Conservation (phyloP, 176 grass and related monocot genomes). For the Zoysia pacifica region DNA sequence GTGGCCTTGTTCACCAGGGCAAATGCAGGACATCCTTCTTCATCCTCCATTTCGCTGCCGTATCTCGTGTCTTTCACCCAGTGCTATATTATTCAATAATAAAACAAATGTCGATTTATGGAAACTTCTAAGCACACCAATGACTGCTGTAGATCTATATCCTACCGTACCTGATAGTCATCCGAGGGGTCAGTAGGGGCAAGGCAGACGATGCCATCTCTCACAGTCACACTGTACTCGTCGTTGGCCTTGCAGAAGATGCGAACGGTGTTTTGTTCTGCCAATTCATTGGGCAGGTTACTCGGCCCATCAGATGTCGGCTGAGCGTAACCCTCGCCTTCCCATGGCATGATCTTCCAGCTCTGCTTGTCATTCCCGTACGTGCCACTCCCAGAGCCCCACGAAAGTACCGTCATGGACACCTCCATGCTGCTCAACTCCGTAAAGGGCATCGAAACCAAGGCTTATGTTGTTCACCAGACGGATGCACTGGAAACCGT, state of each 20-base stretch:
- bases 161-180: slow-evolving; percentile 29
- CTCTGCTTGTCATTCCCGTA: slow-evolving; percentile 47
- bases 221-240: slow-evolving; percentile 36
- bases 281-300: too few relatives aligned
- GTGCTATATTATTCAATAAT: slow-evolving; percentile 10
- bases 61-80: slow-evolving; percentile 53
- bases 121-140: too few relatives aligned
- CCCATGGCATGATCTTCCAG: slow-evolving; percentile 50
- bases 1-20: slow-evolving; percentile 51
- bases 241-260: slow-evolving; percentile 44
- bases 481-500: too few relatives aligned
- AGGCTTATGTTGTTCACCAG: too few relatives aligned
- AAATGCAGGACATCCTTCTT: slow-evolving; percentile 46
- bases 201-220: slow-evolving; percentile 45
- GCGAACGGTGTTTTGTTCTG: background rate
- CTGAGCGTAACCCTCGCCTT: background rate
- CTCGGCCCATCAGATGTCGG: too few relatives aligned
- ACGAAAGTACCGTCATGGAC: slow-evolving; percentile 26
- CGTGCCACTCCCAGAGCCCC: slow-evolving; percentile 40
- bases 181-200: slow-evolving; percentile 39
- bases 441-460: too few relatives aligned
- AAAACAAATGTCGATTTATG: too few relatives aligned
- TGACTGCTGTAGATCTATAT: too few relatives aligned
- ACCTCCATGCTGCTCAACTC: slow-evolving; percentile 34
- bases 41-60: slow-evolving; percentile 47